Evolutionary conservation across 805 yeast species (phyloP).

Genomic region (Metschnikowia vanudenii): DNA sequence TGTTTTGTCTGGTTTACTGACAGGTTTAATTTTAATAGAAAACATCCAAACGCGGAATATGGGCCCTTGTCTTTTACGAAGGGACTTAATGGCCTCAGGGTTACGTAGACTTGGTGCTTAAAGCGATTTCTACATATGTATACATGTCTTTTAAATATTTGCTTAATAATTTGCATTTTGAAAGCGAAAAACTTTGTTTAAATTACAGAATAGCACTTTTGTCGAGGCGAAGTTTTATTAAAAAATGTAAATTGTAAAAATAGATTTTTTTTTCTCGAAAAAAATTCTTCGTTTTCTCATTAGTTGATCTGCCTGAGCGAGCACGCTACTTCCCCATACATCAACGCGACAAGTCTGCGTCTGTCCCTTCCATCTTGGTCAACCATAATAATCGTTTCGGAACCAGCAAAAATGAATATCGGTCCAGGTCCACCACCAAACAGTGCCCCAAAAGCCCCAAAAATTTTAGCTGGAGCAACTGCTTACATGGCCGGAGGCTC

Average conservation of each 20-base stretch:
- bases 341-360: background rate
- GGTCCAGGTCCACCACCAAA: slow-evolving; percentile 13
- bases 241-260: background rate
- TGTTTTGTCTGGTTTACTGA: no score
- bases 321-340: background rate
- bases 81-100: no score
- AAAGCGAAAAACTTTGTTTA: no score
- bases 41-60: no score
- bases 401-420: slow-evolving; percentile 12
- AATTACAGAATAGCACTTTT: no score
- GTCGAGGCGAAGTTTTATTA: no score
- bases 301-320: slow-evolving; percentile 1
- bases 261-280: background rate
- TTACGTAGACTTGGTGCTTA: no score
- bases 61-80: no score
- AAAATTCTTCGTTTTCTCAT: background rate
- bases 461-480: slow-evolving; percentile 13
- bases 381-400: background rate
- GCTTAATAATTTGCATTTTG: no score
- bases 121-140: no score
- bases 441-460: slow-evolving; percentile 5
- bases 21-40: no score
- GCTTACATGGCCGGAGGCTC: slow-evolving; percentile 17
- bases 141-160: no score
- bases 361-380: background rate